A percentile compares a stretch with the other conserved stretches of the same genome.
Conservation (phyloP, 345 rosid species). For the Boechera retrofracta region DNA sequence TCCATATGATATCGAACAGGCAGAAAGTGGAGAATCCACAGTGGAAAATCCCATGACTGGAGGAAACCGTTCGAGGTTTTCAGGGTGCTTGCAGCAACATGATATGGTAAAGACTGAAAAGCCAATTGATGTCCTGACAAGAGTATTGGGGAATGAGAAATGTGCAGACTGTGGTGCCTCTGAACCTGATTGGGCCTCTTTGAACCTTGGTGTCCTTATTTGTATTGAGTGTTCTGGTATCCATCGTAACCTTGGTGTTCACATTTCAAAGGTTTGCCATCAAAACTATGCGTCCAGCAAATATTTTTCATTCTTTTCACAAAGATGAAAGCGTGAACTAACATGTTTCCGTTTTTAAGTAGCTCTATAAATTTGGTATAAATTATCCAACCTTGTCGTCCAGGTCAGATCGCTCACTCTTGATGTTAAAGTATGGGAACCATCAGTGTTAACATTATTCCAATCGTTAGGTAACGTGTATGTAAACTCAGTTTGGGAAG, state of each 20-base stretch:
- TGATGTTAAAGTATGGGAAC: slow-evolving; percentile 86
- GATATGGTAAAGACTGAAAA: slow-evolving; percentile 54
- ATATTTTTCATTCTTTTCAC: slow-evolving; percentile 24
- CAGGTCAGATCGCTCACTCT: slow-evolving; percentile 84
- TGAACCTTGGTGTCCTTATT: slow-evolving; percentile 75
- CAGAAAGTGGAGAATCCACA: slow-evolving; percentile 48
- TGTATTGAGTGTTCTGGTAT: slow-evolving; percentile 84
- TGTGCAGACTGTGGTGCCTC: slow-evolving; percentile 85
- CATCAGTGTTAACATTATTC: slow-evolving; percentile 73
- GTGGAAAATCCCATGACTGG: slow-evolving; percentile 47
- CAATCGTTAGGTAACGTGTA: slow-evolving; percentile 71
- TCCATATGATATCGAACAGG: slow-evolving; percentile 53
- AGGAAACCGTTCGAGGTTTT: slow-evolving; percentile 52
- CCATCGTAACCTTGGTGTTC: slow-evolving; percentile 88
- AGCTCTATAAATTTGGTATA: background rate
- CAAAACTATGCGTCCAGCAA: slow-evolving; percentile 9
- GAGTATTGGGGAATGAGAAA: slow-evolving; percentile 67
- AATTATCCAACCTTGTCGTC: slow-evolving; percentile 33
- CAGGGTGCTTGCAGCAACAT: slow-evolving; percentile 56
- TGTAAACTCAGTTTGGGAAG: slow-evolving; percentile 88
- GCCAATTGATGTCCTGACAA: slow-evolving; percentile 67
- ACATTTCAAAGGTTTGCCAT: slow-evolving; percentile 70
- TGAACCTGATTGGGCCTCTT: slow-evolving; percentile 89
- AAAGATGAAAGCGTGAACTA: background rate
- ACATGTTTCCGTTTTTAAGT: background rate